phyloP scores from a whole-genome alignment of 371 early-diverging fungal genomes.

The Thermomucor indicae-seudaticae region DNA sequence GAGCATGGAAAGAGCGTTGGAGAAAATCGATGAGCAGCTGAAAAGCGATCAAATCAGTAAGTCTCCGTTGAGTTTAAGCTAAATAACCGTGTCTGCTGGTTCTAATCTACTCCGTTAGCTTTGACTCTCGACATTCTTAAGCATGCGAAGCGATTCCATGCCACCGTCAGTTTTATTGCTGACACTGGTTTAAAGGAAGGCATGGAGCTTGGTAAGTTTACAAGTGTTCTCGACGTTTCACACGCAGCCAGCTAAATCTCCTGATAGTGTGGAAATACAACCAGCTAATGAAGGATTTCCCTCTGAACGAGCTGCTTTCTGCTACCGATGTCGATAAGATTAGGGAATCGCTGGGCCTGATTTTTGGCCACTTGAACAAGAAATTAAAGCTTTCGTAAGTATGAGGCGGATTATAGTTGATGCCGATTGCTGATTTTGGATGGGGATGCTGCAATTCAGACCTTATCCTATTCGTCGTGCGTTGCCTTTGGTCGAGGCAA shows the following conservation, averaged over 20 bases:
- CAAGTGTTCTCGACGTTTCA: not conserved
- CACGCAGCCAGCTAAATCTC: not conserved
- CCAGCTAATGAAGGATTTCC: constrained; percentile 97
- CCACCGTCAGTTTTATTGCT: constrained; percentile 95
- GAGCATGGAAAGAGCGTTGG: constrained; percentile 92
- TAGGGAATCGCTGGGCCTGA: constrained; percentile 71
- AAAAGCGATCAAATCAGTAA: constrained; percentile 86
- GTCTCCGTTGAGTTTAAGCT: constrained; percentile 5
- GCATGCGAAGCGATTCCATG: constrained; percentile 97
- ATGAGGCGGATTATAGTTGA: not conserved
- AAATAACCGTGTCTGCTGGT: too few relatives aligned
- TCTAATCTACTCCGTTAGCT: constrained; percentile 29
- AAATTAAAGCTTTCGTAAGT: constrained; percentile 88
- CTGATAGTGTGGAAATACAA: constrained; percentile 87
- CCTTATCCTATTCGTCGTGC: constrained; percentile 96
- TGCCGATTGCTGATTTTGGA: not conserved
- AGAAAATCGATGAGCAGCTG: constrained; percentile 91
- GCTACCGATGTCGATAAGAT: constrained; percentile 90
- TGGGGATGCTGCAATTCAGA: constrained; percentile 12
- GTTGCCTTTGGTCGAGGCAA: constrained; percentile 90
- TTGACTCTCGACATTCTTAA: constrained; percentile 92
- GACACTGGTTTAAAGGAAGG: constrained; percentile 97
- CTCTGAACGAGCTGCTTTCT: constrained; percentile 91
- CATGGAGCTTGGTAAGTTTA: constrained; percentile 64
- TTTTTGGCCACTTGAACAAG: constrained; percentile 95